Conservation (phyloP, 1,284 basidiomycete genomes). For the Pisolithus thermaeus region DNA sequence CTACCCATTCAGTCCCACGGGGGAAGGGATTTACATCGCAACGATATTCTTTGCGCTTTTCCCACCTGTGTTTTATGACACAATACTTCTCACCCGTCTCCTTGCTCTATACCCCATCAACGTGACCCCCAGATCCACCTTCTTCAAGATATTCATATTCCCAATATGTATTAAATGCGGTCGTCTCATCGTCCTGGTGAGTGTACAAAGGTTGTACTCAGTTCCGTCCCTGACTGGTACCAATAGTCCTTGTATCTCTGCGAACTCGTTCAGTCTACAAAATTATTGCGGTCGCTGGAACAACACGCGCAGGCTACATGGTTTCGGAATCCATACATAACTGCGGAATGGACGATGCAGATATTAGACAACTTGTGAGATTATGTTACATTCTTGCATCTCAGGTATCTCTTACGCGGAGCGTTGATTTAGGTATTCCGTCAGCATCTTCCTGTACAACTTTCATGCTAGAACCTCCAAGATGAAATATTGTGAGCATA, state of each 20-base stretch:
- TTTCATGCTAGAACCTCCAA: not conserved
- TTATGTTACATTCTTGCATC: not conserved
- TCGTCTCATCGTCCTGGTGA: not conserved
- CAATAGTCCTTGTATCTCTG: not conserved
- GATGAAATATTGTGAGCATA: not conserved
- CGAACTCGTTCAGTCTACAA: not conserved
- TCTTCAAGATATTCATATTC: conserved; percentile 1
- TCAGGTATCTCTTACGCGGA: not conserved
- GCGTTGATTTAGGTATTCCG: not conserved
- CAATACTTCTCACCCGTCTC: conserved; percentile 3
- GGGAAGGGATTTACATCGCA: not conserved
- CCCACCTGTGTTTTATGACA: conserved; percentile 1
- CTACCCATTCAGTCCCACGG: not conserved
- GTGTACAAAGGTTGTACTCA: not conserved
- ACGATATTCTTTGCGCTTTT: conserved; percentile 1
- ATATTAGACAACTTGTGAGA: conserved; percentile 2
- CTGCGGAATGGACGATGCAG: conserved; percentile 4
- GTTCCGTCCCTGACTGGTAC: not conserved
- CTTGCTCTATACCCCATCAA: conserved; percentile 1
- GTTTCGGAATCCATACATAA: conserved; percentile 3
- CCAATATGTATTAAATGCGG: not conserved
- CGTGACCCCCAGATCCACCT: not conserved
- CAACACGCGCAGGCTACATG: conserved; percentile 1
- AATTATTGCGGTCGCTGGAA: not conserved
- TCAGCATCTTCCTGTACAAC: conserved; percentile 3